A percentile compares a stretch with the other conserved stretches of the same genome.
phyloP scores from a whole-genome alignment of 2,329 filamentous ascomycete genomes.

The Trichoderma oligosporum region DNA sequence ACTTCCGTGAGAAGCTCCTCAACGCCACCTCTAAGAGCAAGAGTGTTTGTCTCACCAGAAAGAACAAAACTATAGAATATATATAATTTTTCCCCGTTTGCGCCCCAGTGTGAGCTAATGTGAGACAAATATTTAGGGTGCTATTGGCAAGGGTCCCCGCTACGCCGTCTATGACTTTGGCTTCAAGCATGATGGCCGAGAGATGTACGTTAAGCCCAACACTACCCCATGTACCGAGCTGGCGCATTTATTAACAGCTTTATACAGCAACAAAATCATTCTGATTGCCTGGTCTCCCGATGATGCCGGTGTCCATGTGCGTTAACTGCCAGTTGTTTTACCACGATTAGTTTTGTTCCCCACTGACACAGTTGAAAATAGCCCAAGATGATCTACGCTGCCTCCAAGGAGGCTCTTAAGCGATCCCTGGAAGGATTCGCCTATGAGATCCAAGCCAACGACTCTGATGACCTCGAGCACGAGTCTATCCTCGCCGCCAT shows the following conservation, averaged over 20 bases:
- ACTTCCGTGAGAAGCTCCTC: constrained; percentile 72
- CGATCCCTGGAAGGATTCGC: constrained; percentile 71
- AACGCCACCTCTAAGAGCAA: constrained; percentile 69
- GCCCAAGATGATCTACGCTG: constrained; percentile 88
- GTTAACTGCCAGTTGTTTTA: constrained; percentile 29
- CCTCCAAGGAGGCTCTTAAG: constrained; percentile 84
- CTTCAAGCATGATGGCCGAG: constrained; percentile 70
- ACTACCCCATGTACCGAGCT: background rate
- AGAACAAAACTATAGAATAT: background rate
- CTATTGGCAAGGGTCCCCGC: constrained; percentile 64
- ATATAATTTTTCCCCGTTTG: too few species aligned
- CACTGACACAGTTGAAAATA: constrained; percentile 33
- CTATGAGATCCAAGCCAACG: constrained; percentile 78
- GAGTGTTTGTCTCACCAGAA: constrained; percentile 46
- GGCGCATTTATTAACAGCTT: constrained; percentile 25
- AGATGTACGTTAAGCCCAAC: constrained; percentile 52
- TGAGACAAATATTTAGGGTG: constrained; percentile 44
- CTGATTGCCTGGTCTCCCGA: constrained; percentile 80
- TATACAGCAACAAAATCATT: constrained; percentile 66
- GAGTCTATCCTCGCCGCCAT: constrained; percentile 64
- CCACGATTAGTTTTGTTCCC: background rate
- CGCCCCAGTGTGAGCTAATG: background rate
- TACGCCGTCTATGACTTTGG: constrained; percentile 85
- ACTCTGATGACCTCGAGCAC: constrained; percentile 76
- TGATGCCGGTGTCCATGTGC: constrained; percentile 73